phyloP scores from a whole-genome alignment of 768 basidiomycete species.

The Tylopilus subfusipes region DNA sequence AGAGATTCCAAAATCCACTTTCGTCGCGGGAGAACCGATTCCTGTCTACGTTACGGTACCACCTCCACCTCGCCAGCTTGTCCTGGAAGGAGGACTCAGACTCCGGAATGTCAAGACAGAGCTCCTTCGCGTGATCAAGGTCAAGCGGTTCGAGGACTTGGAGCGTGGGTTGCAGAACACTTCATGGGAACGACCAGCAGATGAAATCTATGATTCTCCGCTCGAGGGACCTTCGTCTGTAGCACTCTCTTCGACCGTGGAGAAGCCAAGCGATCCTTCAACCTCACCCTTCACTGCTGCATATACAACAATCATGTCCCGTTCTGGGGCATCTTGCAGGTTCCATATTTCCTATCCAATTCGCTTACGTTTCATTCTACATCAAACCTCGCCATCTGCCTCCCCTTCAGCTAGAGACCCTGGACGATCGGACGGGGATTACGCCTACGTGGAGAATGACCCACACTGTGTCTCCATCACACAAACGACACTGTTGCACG shows the following conservation, averaged over 20 bases:
- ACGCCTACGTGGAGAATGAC: constrained; percentile 51
- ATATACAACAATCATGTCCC: constrained; percentile 60
- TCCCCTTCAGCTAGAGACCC: too few species aligned
- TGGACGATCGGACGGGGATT: constrained; percentile 42
- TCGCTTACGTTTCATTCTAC: constrained; percentile 77
- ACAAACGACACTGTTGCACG: constrained; percentile 78
- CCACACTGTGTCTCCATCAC: constrained; percentile 72
- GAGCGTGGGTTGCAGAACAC: constrained; percentile 34
- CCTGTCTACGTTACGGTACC: constrained; percentile 80
- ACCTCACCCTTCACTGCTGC: constrained; percentile 38
- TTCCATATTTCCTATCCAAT: constrained; percentile 77
- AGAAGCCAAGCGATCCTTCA: constrained; percentile 36
- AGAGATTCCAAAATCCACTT: constrained; percentile 69
- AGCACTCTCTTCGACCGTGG: constrained; percentile 17
- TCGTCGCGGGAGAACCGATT: constrained; percentile 68
- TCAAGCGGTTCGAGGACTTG: constrained; percentile 42
- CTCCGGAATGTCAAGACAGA: constrained; percentile 80
- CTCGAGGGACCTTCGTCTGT: constrained; percentile 34
- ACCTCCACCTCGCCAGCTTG: constrained; percentile 62
- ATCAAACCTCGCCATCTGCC: constrained; percentile 50
- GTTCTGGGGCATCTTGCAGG: constrained; percentile 88
- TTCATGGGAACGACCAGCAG: constrained; percentile 13
- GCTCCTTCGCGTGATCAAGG: constrained; percentile 63
- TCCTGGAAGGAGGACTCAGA: constrained; percentile 66
- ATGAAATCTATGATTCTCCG: constrained; percentile 13